A percentile compares a stretch with the other conserved stretches of the same genome.
phyloP scores from a whole-genome alignment of 1,139 yeast species.

The Magnusiomyces starmeri region DNA sequence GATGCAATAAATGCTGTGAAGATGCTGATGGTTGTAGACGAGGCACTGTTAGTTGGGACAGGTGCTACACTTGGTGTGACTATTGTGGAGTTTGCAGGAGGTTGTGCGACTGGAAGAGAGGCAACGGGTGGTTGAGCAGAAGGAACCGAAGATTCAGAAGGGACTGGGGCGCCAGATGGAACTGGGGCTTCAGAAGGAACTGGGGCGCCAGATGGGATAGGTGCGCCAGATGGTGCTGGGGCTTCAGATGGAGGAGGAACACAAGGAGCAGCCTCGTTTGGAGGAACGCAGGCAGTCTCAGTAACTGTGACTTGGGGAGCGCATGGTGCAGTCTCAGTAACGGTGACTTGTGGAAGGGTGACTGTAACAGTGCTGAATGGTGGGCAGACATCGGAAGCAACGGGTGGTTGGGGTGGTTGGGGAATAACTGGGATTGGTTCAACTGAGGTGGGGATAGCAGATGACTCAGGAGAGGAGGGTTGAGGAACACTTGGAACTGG shows the following conservation, averaged over 20 bases:
- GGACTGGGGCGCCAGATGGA: background rate
- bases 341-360: background rate
- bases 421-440: background rate
- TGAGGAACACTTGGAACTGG: background rate
- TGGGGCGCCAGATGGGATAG: background rate
- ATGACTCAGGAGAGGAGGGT: background rate
- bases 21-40: background rate
- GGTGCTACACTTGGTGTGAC: background rate
- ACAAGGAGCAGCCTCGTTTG: background rate
- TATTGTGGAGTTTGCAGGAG: background rate
- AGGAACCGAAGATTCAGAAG: background rate
- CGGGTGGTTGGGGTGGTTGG: background rate
- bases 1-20: background rate
- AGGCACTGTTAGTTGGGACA: slow-evolving; percentile 1
- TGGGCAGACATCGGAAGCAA: background rate
- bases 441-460: background rate
- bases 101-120: background rate
- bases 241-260: too few relatives aligned
- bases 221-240: background rate
- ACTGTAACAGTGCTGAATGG: background rate
- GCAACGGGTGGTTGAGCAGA: background rate
- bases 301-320: background rate
- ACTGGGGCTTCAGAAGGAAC: background rate
- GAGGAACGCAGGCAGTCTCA: background rate
- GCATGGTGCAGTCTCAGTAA: background rate